phyloP scores from a whole-genome alignment of 176 grass and related monocot genomes.

The Eragrostis curvula region DNA sequence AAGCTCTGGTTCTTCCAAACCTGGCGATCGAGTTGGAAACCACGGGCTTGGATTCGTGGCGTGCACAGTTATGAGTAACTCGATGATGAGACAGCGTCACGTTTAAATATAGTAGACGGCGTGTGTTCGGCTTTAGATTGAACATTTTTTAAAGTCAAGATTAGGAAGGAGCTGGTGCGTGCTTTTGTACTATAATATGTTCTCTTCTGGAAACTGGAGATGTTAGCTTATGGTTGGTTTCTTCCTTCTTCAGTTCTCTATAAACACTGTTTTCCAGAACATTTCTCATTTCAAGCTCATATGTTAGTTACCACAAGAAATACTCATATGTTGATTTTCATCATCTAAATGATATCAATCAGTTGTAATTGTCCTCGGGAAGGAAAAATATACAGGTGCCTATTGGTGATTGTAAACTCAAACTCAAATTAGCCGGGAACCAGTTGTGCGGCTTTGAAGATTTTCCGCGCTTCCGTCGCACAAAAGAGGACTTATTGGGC shows the following conservation, averaged over 20 bases:
- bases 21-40: background rate
- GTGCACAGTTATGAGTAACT: background rate
- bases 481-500: background rate
- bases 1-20: background rate
- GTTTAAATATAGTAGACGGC: slow-evolving; percentile 30
- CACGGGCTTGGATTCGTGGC: background rate
- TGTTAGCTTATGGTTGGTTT: background rate
- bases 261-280: background rate
- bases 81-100: background rate
- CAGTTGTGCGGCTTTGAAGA: background rate
- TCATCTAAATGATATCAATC: too few relatives aligned
- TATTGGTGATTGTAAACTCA: too few relatives aligned
- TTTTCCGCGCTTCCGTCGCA: too few relatives aligned
- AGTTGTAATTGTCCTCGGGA: too few relatives aligned
- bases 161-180: slow-evolving; percentile 22
- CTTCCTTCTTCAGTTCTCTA: background rate
- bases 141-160: background rate
- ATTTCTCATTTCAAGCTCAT: background rate
- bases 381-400: too few relatives aligned
- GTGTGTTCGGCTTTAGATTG: background rate
- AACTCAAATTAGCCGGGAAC: background rate
- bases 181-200: slow-evolving; percentile 5
- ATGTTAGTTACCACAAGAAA: background rate
- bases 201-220: background rate
- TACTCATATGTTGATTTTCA: background rate